Evolutionary conservation across 23 red algal genomes (phyloP), one percentile per base, ranked within the genome.

Genomic region (Gracilariopsis chorda): DNA sequence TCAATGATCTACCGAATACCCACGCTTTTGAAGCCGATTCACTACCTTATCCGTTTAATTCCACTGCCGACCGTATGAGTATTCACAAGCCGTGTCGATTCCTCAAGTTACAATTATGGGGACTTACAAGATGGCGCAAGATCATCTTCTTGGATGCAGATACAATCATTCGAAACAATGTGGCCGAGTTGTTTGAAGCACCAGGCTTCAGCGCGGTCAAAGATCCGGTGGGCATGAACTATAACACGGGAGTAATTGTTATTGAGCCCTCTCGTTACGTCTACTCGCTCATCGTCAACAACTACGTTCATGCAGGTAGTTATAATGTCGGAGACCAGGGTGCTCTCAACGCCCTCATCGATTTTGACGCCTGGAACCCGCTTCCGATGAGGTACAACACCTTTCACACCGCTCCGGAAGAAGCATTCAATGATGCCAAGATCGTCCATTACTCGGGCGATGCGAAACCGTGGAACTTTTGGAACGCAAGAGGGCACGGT

Each of bases 321-420:
- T 95, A 95, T 29, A 95, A 95, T 56, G 60, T 95, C 14, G 93
- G 93, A 43, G 93, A 95, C 56, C 93, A 95, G 47, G 93, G 93
- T 14, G 88, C 89, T 29, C 78, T 95, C 6, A 95, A 95, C 48
- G 80, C 78, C 37, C 89, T 90, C 41, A 83, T 95, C 46, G 86
- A 83, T 4, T 86, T 69, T 65, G 77, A 90, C 29, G 82, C 78
- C 8, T 95, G 93, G 93, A 90, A 65, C 36, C 17, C 82, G 35
- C 37, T 95, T 68, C 93, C 93, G 9, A 82, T 91, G 84, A 37
- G 65, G 29, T 95, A 95, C 61, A 95, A 95, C 48, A 86, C 82
- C 30, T 83, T 95, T 53, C 93, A 91, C 36, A 95, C 88, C 5
- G 63, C 64, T 16, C 83, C 86, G 12, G 77, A 86, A 41, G 83